Evolutionary conservation across 371 early-diverging fungal species (phyloP), one percentile per base, ranked within the genome.

Genomic region (Rhizopus arrhizus): DNA sequence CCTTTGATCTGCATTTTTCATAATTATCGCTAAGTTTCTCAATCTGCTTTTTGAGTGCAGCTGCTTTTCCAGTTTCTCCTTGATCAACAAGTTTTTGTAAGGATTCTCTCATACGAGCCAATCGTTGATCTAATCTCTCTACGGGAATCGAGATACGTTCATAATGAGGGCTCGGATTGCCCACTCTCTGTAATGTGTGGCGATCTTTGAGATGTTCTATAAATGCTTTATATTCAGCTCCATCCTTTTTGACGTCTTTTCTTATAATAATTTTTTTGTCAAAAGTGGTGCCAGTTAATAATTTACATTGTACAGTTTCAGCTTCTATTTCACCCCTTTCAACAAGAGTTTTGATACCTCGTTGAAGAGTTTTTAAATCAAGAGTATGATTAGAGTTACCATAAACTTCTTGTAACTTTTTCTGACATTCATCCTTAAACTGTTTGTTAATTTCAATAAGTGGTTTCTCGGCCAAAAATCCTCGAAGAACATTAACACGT

Each of bases 51-150:
- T 64, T 34, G 16, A 64, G 22, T 0, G 31, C 32, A 4, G 11
- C 22, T 13, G 61, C 71, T 29, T 62, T 61, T 3, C 22, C 28
- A 3, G 40, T 22, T 8, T 59, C 31, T 2, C 53, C 56, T 1
- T 36, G 22, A 11, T 48, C 33, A 3, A 58, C 28, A 4, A 60
- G 28, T 2, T 22, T 40, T 3, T 61, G 57, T 8, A 56, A 35
- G 2, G 59, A 42, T 16, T 61, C 40, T 36, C 68, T 55, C 63
- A 78, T 66, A 33, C 69, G 71, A 7, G 29, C 53, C 22, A 75
- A 28, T 32, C 73, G 69, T 3, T 64, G 67, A 15, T 65, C 58
- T 8, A 75, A 15, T 15, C 65, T 53, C 28, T 75, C 73, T 0
- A 77, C 66, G 13, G 57, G 41, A 3, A 34, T 31, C 7, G 61